A percentile compares a stretch with the other conserved stretches of the same genome.
Conservation (phyloP, 768 basidiomycete genomes). For the Leccinum disarticulatum region DNA sequence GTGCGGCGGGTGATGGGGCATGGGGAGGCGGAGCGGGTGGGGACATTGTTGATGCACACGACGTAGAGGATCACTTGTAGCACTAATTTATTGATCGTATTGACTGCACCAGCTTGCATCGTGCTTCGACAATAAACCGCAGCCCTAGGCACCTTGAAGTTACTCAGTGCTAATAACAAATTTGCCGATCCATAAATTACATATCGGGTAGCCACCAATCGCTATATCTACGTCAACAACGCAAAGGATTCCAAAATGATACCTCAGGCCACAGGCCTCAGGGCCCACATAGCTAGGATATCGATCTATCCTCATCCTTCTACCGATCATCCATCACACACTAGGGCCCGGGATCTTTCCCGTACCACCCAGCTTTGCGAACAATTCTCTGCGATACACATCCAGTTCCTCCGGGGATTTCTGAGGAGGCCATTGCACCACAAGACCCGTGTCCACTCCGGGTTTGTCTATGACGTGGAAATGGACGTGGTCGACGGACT, state of each 20-base stretch:
- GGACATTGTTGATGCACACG: constrained; percentile 7
- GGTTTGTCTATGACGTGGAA: constrained; percentile 95
- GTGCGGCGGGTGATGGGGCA: constrained; percentile 15
- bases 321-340: neutral
- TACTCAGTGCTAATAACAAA: neutral
- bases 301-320: neutral
- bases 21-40: constrained; percentile 12
- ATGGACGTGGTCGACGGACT: constrained; percentile 82
- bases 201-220: neutral
- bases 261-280: neutral
- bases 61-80: neutral
- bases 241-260: neutral
- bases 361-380: neutral
- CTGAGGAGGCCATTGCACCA: constrained; percentile 59
- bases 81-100: neutral
- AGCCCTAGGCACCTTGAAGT: no score
- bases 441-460: constrained; percentile 64
- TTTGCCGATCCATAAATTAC: neutral
- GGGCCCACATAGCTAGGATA: neutral
- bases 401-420: constrained; percentile 10
- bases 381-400: constrained; percentile 6
- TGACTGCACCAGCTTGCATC: neutral
- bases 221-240: neutral
- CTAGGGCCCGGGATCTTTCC: neutral
- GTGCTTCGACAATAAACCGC: no score